Evolutionary conservation across 345 rosid genomes (phyloP).

Genomic region (Laguncularia racemosa): DNA sequence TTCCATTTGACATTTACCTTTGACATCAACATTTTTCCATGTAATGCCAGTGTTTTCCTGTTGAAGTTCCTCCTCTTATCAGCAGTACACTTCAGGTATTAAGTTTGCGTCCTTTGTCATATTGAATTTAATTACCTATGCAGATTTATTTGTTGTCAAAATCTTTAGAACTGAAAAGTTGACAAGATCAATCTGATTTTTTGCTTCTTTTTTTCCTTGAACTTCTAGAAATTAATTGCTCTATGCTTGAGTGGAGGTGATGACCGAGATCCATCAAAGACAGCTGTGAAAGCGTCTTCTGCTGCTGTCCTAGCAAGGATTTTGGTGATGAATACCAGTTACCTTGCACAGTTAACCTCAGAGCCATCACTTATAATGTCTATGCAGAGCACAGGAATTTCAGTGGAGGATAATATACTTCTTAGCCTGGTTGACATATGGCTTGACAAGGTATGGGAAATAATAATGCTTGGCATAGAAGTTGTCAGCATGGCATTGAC

Average conservation of each 20-base stretch:
- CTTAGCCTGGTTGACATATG: slow-evolving; percentile 85
- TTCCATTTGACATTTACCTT: neutral
- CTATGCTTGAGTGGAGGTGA: slow-evolving; percentile 89
- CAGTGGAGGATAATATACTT: slow-evolving; percentile 64
- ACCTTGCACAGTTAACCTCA: slow-evolving; percentile 79
- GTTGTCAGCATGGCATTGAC: no score
- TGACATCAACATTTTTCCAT: neutral
- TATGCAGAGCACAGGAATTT: slow-evolving; percentile 70
- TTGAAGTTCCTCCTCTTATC: slow-evolving; percentile 78
- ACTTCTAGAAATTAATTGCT: slow-evolving; percentile 63
- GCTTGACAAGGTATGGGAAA: slow-evolving; percentile 80
- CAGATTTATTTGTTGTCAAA: neutral
- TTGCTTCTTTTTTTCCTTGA: slow-evolving; percentile 8
- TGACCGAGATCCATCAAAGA: slow-evolving; percentile 72
- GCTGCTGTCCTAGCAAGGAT: slow-evolving; percentile 86
- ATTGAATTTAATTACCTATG: slow-evolving; percentile 4
- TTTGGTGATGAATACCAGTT: slow-evolving; percentile 90
- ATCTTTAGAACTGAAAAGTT: neutral
- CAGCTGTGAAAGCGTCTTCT: slow-evolving; percentile 75
- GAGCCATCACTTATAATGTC: slow-evolving; percentile 66
- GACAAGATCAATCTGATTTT: neutral
- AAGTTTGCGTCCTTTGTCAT: slow-evolving; percentile 2
- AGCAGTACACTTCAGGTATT: slow-evolving; percentile 73
- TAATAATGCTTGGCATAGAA: no score
- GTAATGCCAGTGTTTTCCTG: slow-evolving; percentile 70